Base-by-base conservation (phyloP, 225 moss, liverwort and hornwort genomes). In the Physcomitrium patens region DNA sequence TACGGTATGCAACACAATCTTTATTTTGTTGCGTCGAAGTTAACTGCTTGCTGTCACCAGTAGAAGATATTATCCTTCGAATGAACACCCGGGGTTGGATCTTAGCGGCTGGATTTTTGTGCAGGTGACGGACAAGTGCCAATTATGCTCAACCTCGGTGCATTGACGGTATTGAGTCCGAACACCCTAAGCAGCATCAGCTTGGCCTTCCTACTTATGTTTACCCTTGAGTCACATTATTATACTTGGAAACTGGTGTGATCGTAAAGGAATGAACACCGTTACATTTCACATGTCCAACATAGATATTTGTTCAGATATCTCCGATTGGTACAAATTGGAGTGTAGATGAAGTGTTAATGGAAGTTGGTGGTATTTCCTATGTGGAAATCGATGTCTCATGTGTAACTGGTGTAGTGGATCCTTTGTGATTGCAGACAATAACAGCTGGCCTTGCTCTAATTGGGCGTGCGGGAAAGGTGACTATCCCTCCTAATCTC, bases 91-190 rank as follows among this genome's bases (percentile, higher is more conserved):
- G 10, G 55, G 56, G 16, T 65, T 67, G 23, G n/a, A 59, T 75
- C 41, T 72, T 37, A 71, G 55, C 49, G 47, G 74, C 57, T 65
- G 58, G 37, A n/a, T n/a, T 48, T 31, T 53, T 79, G 61, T 84
- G 82, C 93, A 99, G 99, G 99, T 80, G 89, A 99, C 68, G 99
- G 99, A 70, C 91, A 89, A 70, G 91, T 99, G 76, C 99, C 99
- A 42, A 14, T 90, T 49, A 5, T 85, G 68, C 93, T 99, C 61
- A 90, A 91, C 73, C 88, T 99, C 74, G 99, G 99, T 44, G 68
- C 80, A 46, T 68, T 99, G 61, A 99, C 99, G 74, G 99, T 95
- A 90, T 20, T 60, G 10, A 0, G 7, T 80, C 58, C 52, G 12
- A 63, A 12, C 62, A 57, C 65, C 43, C n/a, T 10, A 26, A 78